These are phyloP conservation scores for Porcisia hertigi DNA, from an alignment of 208 protist genomes.

Conservation along the genomic window DNA sequence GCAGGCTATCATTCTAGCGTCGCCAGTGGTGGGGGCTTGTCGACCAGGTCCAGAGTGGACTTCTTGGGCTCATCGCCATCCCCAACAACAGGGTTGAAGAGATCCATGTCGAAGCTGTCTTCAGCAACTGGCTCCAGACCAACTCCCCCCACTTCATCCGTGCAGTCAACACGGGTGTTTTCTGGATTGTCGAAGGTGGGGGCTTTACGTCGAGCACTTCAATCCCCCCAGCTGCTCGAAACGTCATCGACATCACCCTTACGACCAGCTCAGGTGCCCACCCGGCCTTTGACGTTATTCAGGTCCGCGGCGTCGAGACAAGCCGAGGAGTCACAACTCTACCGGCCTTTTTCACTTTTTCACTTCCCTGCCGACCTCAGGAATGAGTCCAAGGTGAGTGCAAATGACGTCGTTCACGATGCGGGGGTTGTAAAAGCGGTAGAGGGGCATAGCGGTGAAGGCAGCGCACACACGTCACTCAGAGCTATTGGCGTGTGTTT, in stretches of 20 bases:
- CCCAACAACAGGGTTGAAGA: neutral
- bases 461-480: neutral
- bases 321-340: neutral
- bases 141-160: neutral
- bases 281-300: neutral
- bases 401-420: neutral
- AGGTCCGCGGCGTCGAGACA: neutral
- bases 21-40: neutral
- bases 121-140: neutral
- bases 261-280: neutral
- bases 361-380: neutral
- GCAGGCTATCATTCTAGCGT: neutral
- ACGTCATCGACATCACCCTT: neutral
- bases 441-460: neutral
- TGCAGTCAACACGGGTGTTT: constrained; percentile 17
- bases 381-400: neutral
- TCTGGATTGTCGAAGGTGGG: constrained; percentile 11
- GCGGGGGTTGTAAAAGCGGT: neutral
- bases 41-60: no score
- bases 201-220: constrained; percentile 14
- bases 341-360: neutral
- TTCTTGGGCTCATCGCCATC: neutral
- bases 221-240: constrained; percentile 8
- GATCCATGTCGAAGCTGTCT: neutral
- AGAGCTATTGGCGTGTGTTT: neutral